These are phyloP conservation scores for Heliamphora pulchella DNA, from an alignment of 179 eudicot genomes.

Conservation along the genomic window DNA sequence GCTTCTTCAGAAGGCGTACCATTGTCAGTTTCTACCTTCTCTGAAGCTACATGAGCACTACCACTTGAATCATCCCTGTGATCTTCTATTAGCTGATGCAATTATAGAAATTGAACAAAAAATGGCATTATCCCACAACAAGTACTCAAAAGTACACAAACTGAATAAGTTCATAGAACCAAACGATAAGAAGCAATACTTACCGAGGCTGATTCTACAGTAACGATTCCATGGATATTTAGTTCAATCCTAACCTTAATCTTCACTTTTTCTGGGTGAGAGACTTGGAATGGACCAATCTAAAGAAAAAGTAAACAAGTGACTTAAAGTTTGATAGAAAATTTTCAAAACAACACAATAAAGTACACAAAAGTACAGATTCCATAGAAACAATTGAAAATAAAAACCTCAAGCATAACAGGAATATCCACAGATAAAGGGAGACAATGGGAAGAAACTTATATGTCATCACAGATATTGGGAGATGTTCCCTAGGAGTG, in stretches of 20 bases:
- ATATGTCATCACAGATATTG: background rate
- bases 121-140: slow-evolving; percentile 8
- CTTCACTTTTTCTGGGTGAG: slow-evolving; percentile 32
- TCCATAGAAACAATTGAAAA: background rate
- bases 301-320: slow-evolving; percentile 21
- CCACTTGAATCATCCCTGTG: slow-evolving; percentile 30
- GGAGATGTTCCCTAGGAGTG: background rate
- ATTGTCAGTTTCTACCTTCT: slow-evolving; percentile 37
- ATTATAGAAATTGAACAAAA: slow-evolving; percentile 3
- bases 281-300: slow-evolving; percentile 70
- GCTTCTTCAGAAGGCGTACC: slow-evolving; percentile 29
- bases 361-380: background rate
- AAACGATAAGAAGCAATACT: slow-evolving; percentile 22
- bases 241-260: slow-evolving; percentile 57
- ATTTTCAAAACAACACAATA: background rate
- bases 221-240: slow-evolving; percentile 63
- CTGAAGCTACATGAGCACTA: slow-evolving; percentile 29
- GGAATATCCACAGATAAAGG: background rate
- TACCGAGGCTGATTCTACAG: slow-evolving; percentile 58
- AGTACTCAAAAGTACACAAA: background rate
- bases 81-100: slow-evolving; percentile 57
- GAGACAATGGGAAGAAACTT: background rate
- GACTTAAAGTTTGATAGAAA: background rate
- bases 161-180: background rate
- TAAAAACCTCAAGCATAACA: background rate